These are phyloP conservation scores for Biscogniauxia marginata DNA, from an alignment of 2,329 filamentous ascomycete species.

Conservation along the genomic window DNA sequence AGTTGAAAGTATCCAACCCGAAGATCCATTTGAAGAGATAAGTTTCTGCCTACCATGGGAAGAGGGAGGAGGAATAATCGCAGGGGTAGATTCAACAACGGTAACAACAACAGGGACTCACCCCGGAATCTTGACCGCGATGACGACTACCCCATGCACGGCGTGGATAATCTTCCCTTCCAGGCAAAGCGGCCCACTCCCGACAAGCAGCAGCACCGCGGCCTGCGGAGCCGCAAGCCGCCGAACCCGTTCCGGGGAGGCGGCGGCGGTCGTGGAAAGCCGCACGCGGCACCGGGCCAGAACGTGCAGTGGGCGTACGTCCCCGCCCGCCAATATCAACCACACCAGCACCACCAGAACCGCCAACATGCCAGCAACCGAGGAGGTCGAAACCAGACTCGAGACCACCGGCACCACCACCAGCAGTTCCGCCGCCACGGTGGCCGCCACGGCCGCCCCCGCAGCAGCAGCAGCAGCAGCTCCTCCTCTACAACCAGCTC, in stretches of 20 bases:
- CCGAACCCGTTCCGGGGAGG: background rate
- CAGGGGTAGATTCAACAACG: constrained; percentile 1
- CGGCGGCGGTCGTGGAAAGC: background rate
- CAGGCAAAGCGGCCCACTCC: background rate
- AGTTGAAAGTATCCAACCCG: background rate
- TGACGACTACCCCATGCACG: constrained; percentile 24
- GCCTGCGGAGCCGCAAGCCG: background rate
- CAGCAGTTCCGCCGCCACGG: background rate
- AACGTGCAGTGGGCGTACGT: background rate
- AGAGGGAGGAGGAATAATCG: constrained; percentile 11
- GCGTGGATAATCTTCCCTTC: constrained; percentile 2
- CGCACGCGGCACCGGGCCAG: background rate
- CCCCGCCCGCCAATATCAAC: background rate
- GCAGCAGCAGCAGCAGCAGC: background rate
- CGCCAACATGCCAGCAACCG: background rate
- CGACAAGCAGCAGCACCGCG: constrained; percentile 2
- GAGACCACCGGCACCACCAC: background rate
- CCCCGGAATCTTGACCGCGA: constrained; percentile 13
- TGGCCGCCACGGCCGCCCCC: background rate
- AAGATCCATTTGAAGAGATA: background rate
- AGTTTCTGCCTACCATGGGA: constrained; percentile 13
- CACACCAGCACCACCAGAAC: background rate
- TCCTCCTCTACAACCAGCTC: background rate
- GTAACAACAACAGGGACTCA: constrained; percentile 3
- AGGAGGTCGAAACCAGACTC: background rate